These are phyloP conservation scores for Tricholoma hemisulphureum DNA, from an alignment of 768 basidiomycete species.

Conservation along the genomic window DNA sequence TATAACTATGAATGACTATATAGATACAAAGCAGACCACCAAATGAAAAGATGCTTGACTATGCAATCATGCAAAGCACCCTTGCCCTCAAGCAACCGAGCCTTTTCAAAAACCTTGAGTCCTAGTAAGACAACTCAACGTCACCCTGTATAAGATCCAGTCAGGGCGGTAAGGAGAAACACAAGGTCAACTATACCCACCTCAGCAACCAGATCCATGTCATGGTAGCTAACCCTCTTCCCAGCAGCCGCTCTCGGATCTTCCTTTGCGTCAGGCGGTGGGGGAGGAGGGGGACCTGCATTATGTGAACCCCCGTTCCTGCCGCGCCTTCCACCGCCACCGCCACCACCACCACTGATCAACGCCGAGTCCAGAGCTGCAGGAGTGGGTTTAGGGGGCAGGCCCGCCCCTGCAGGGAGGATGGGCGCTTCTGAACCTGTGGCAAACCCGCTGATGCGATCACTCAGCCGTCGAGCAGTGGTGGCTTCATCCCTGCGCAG, in stretches of 20 bases:
- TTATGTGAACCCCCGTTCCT: slow-evolving; percentile 35
- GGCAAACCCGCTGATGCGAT: slow-evolving; percentile 78
- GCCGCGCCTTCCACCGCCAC: slow-evolving; percentile 36
- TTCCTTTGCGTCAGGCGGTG: slow-evolving; percentile 86
- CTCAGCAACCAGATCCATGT: slow-evolving; percentile 92
- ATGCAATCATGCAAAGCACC: background rate
- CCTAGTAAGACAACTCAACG: slow-evolving; percentile 56
- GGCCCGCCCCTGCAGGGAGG: slow-evolving; percentile 64
- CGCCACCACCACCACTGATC: slow-evolving; percentile 42
- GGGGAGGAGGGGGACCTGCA: slow-evolving; percentile 66
- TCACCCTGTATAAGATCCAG: slow-evolving; percentile 44
- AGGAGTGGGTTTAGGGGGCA: slow-evolving; percentile 75
- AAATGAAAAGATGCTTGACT: slow-evolving; percentile 2
- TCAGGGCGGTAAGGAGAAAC: slow-evolving; percentile 7
- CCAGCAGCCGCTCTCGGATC: slow-evolving; percentile 90
- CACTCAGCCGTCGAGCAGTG: slow-evolving; percentile 68
- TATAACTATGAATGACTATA: background rate
- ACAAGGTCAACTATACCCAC: slow-evolving; percentile 28
- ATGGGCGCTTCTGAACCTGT: slow-evolving; percentile 41
- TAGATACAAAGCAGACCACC: slow-evolving; percentile 4
- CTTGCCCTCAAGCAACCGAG: background rate
- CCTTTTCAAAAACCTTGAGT: background rate
- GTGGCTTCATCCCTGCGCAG: slow-evolving; percentile 58
- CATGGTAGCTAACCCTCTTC: slow-evolving; percentile 89
- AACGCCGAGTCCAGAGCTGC: slow-evolving; percentile 52